A percentile compares a stretch with the other conserved stretches of the same genome.
Evolutionary conservation across 139 green algal genomes (phyloP).

Genomic region (Micromonas commoda): DNA sequence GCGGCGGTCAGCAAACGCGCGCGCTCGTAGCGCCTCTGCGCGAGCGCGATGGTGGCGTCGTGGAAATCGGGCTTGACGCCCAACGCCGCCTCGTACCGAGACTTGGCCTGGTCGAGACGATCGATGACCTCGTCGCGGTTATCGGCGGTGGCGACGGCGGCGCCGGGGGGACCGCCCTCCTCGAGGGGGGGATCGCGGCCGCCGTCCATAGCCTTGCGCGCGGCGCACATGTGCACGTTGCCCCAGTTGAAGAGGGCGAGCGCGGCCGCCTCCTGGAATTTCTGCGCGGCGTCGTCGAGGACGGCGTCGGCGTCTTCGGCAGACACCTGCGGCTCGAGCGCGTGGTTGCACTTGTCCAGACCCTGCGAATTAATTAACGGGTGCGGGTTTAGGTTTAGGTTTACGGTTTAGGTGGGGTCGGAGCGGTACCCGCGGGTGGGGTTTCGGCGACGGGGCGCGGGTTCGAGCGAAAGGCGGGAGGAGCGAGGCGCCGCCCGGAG

Average conservation of each 20-base stretch:
- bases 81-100: constrained; percentile 62
- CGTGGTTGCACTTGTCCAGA: constrained; percentile 29
- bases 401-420: too few species aligned
- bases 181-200: constrained; percentile 5
- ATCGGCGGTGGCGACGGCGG: constrained; percentile 17
- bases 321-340: constrained; percentile 51
- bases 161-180: constrained; percentile 11
- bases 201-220: constrained; percentile 17
- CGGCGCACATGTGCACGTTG: constrained; percentile 56
- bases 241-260: constrained; percentile 56
- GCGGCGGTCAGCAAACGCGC: constrained; percentile 11
- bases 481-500: not conserved
- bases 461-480: not conserved
- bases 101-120: constrained; percentile 33
- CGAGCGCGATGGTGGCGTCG: constrained; percentile 48
- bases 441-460: not conserved
- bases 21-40: constrained; percentile 29
- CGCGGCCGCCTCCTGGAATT: constrained; percentile 56
- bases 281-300: constrained; percentile 65
- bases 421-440: not conserved
- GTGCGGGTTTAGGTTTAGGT: too few species aligned
- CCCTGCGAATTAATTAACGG: too few species aligned
- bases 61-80: constrained; percentile 54
- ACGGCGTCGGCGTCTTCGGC: constrained; percentile 54
- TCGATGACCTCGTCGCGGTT: constrained; percentile 25